Evolutionary conservation across 768 basidiomycete genomes (phyloP), one percentile per base, ranked within the genome.

Genomic region (Suillus tomentosus): DNA sequence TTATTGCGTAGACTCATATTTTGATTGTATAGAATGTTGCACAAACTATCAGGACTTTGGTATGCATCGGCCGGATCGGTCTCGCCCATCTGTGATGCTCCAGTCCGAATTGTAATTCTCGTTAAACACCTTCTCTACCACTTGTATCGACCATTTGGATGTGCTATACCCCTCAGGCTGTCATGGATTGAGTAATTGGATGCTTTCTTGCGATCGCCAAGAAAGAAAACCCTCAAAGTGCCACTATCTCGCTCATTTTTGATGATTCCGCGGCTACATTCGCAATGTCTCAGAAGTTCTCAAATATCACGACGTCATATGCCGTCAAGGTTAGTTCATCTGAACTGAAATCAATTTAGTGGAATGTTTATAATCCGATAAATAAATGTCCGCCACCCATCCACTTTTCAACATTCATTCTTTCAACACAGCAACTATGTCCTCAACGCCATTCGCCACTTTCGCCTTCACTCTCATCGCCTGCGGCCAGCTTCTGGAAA

Each of bases 401-500:
- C 31, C 31, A 54, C 31, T 9, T 31, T 53, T 31, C 51, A 53
- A 31, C 27, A 31, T 34, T 34, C 19, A 54, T 54, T 54, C 19
- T 19, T 54, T n/a, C 31, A 27, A 53, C 17, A 31, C 11, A 54
- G 31, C 19, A 36, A 54, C 34, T 54, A 54, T 54, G 53, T n/a
- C 53, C 6, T 54, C 34, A 34, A 36, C 19, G 6, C 53, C 19
- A 5, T 36, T 54, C 53, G 10, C 53, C 53, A 54, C 31, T 34
- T 34, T 74, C 19, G 54, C 24, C 19, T 19, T 70, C 17, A 43
- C 45, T 55, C 64, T 65, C 50, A 2, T 55, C 17, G 58, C 24
- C 34, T 68, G 64, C 27, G 57, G 68, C 63, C 65, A 67, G 73
- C 74, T 74, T 76, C 73, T 74, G 75, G 73, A 68, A 73, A 76